A percentile compares a stretch with the other conserved stretches of the same genome.
These are phyloP conservation scores for Plenodomus lindquistii DNA, from an alignment of 2,329 filamentous ascomycete species.

Conservation along the genomic window DNA sequence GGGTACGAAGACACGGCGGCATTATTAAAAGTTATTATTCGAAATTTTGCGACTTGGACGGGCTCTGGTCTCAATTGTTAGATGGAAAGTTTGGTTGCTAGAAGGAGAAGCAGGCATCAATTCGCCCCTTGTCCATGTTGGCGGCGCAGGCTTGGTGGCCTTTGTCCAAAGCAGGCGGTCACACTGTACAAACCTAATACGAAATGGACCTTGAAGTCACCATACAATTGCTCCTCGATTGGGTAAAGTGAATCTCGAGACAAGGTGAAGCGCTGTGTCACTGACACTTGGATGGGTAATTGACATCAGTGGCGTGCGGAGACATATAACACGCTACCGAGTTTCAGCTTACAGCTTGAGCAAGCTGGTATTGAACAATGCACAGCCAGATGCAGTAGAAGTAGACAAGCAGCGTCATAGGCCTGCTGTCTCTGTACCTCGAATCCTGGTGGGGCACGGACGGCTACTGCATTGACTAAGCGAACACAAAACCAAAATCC, in stretches of 20 bases:
- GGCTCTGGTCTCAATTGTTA: constrained; percentile 6
- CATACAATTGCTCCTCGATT: constrained; percentile 9
- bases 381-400: constrained; percentile 1
- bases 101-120: background rate
- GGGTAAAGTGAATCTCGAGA: constrained; percentile 15
- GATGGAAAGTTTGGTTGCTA: background rate
- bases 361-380: background rate
- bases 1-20: constrained; percentile 13
- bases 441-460: constrained; percentile 13
- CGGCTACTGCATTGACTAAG: constrained; percentile 27
- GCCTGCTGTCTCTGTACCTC: constrained; percentile 9
- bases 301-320: too few relatives aligned
- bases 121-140: constrained; percentile 2
- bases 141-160: constrained; percentile 11
- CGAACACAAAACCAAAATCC: constrained; percentile 26
- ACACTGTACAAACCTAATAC: constrained; percentile 28
- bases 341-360: too few relatives aligned
- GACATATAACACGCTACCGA: too few relatives aligned
- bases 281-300: background rate
- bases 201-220: constrained; percentile 14
- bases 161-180: constrained; percentile 10
- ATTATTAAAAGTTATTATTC: constrained; percentile 34
- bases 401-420: constrained; percentile 17
- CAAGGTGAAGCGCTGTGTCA: constrained; percentile 3
- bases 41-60: background rate